Evolutionary conservation across 1,139 yeast genomes (phyloP).

Genomic region (Diutina scorzettiae): DNA sequence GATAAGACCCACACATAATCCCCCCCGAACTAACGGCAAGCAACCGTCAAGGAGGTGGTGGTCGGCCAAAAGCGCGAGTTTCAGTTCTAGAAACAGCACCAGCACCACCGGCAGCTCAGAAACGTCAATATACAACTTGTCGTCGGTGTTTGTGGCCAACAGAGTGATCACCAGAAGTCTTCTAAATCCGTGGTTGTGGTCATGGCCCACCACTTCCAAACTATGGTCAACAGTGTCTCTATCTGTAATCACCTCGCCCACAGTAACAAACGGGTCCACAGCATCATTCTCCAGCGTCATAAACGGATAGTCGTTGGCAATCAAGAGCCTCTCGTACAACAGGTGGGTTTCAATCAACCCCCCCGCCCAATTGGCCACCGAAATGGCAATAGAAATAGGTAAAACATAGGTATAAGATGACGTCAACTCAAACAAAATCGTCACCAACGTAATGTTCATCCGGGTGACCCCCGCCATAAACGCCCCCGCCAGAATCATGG

Average conservation of each 20-base stretch:
- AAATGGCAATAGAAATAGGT: slow-evolving; percentile 46
- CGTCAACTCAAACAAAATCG: slow-evolving; percentile 48
- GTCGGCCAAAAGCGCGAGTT: slow-evolving; percentile 24
- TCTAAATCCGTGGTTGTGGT: neutral
- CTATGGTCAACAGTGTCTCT: slow-evolving; percentile 10
- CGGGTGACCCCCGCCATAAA: slow-evolving; percentile 60
- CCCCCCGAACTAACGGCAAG: slow-evolving; percentile 30
- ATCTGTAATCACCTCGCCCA: slow-evolving; percentile 28
- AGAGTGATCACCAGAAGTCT: neutral
- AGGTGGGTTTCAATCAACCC: slow-evolving; percentile 40
- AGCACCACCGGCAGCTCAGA: slow-evolving; percentile 25
- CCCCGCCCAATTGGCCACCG: slow-evolving; percentile 51
- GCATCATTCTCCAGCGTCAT: slow-evolving; percentile 31
- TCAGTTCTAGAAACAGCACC: slow-evolving; percentile 19
- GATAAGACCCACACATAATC: slow-evolving; percentile 34
- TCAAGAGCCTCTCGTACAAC: slow-evolving; percentile 38
- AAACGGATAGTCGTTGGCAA: slow-evolving; percentile 44
- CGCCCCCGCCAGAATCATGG: slow-evolving; percentile 58
- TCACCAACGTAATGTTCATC: slow-evolving; percentile 52
- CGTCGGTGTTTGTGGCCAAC: slow-evolving; percentile 6
- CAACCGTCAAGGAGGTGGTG: slow-evolving; percentile 43
- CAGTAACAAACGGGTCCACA: slow-evolving; percentile 21
- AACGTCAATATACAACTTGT: slow-evolving; percentile 25
- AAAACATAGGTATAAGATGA: slow-evolving; percentile 49
- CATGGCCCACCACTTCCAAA: neutral